Evolutionary conservation across 202 grass and related monocot species (phyloP).

Genomic region (Panicum hallii): DNA sequence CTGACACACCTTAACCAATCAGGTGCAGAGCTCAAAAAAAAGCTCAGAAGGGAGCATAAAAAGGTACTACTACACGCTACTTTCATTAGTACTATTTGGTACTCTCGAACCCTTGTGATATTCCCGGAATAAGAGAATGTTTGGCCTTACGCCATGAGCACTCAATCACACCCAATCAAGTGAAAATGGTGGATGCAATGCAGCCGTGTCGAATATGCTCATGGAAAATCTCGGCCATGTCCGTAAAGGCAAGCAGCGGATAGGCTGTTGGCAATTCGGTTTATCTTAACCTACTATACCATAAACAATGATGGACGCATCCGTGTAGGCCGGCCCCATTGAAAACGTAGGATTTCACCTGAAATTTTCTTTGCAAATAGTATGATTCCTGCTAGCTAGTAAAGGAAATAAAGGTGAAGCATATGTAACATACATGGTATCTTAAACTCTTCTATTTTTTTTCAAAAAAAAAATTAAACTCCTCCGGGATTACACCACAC

Average conservation of each 20-base stretch:
- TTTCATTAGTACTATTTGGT: conserved; percentile 20
- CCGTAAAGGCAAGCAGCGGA: background rate
- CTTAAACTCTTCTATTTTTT: background rate
- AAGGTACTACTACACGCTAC: conserved; percentile 8
- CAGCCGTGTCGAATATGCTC: conserved; percentile 31
- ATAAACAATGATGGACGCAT: background rate
- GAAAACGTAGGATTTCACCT: background rate
- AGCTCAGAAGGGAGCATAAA: conserved; percentile 29
- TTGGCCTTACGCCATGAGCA: conserved; percentile 31
- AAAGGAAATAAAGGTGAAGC: background rate
- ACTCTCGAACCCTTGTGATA: background rate
- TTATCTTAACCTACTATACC: background rate
- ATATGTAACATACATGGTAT: background rate
- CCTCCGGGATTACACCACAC: background rate
- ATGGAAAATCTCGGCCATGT: conserved; percentile 18
- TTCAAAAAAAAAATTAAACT: background rate
- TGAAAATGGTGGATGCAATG: background rate
- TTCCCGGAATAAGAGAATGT: conserved; percentile 33
- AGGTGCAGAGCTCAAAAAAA: conserved; percentile 47
- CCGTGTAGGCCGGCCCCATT: background rate
- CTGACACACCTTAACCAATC: conserved; percentile 54
- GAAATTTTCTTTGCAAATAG: background rate
- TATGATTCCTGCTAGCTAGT: background rate
- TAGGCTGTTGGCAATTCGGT: background rate
- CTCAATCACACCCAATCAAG: conserved; percentile 33